Percentiles rank a stretch among this genome's conserved stretches.
phyloP scores from a whole-genome alignment of 352 stramenopile species.

The Phytophthora uliginosa region DNA sequence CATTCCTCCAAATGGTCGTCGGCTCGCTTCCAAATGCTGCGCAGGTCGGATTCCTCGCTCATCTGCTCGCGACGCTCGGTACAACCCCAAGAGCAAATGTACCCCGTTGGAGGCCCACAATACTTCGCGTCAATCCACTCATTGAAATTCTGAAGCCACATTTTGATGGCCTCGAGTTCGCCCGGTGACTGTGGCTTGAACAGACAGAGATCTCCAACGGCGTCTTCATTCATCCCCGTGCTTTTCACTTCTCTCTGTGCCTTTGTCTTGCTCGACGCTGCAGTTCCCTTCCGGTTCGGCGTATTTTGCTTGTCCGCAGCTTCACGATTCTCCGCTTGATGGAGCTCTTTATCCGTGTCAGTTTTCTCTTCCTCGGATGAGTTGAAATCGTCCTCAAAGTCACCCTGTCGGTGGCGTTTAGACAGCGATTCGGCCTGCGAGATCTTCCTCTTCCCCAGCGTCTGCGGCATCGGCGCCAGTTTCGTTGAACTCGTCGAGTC shows the following conservation, averaged over 20 bases:
- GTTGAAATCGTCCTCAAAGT: not conserved
- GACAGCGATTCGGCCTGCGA: not conserved
- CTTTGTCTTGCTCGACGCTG: not conserved
- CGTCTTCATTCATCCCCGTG: not conserved
- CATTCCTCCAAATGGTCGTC: slow-evolving; percentile 9
- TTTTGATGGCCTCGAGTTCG: slow-evolving; percentile 11
- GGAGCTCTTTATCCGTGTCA: not conserved
- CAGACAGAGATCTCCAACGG: slow-evolving; percentile 5
- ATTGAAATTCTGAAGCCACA: slow-evolving; percentile 8
- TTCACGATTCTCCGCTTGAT: not conserved
- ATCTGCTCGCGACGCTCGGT: not conserved
- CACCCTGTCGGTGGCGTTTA: not conserved
- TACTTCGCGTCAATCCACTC: slow-evolving; percentile 1
- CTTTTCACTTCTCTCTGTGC: not conserved
- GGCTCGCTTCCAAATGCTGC: slow-evolving; percentile 1
- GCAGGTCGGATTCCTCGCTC: not conserved
- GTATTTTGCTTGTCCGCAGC: not conserved
- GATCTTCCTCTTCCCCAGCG: slow-evolving; percentile 6
- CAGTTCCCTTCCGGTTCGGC: not conserved
- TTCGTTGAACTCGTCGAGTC: not conserved
- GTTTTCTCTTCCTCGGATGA: not conserved
- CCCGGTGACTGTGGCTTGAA: slow-evolving; percentile 11
- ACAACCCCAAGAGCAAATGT: slow-evolving; percentile 10
- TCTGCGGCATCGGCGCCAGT: not conserved
- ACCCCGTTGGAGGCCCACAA: slow-evolving; percentile 8